phyloP scores from a whole-genome alignment of 148 eudicot species.

The Cornus controversa region DNA sequence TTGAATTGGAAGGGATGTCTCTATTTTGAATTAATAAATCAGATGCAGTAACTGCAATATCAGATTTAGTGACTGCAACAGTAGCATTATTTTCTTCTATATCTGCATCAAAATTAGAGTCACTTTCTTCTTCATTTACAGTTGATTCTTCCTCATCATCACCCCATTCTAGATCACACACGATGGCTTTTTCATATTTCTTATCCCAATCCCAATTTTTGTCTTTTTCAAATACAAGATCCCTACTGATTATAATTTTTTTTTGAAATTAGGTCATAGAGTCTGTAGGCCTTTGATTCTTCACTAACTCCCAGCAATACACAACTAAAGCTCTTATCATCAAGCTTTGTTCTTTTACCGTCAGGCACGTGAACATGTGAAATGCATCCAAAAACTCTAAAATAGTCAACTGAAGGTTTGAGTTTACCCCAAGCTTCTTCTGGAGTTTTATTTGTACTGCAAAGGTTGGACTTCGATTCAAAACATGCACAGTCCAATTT shows the following conservation, averaged over 20 bases:
- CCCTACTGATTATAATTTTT: not conserved
- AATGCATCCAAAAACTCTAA: slow-evolving; percentile 9
- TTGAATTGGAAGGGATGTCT: not conserved
- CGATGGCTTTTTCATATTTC: not conserved
- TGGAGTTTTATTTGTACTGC: too few species aligned
- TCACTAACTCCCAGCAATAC: too few species aligned
- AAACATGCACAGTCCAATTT: too few species aligned
- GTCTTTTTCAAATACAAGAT: not conserved
- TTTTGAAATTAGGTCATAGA: too few species aligned
- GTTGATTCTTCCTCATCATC: not conserved
- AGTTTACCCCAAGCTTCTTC: too few species aligned
- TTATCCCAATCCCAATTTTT: not conserved
- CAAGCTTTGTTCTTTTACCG: not conserved
- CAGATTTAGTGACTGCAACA: not conserved
- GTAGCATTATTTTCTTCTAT: not conserved
- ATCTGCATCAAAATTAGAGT: not conserved
- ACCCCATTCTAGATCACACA: not conserved
- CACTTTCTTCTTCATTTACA: not conserved
- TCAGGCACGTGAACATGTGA: too few species aligned
- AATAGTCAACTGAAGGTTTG: not conserved
- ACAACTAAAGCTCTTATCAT: not conserved
- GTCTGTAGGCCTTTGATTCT: too few species aligned
- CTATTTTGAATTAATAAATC: too few species aligned
- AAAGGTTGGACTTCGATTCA: too few species aligned
- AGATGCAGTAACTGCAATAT: too few species aligned